A percentile compares a stretch with the other conserved stretches of the same genome.
phyloP scores from a whole-genome alignment of 371 early-diverging fungal genomes.

The Choanephora cucurbitarum region DNA sequence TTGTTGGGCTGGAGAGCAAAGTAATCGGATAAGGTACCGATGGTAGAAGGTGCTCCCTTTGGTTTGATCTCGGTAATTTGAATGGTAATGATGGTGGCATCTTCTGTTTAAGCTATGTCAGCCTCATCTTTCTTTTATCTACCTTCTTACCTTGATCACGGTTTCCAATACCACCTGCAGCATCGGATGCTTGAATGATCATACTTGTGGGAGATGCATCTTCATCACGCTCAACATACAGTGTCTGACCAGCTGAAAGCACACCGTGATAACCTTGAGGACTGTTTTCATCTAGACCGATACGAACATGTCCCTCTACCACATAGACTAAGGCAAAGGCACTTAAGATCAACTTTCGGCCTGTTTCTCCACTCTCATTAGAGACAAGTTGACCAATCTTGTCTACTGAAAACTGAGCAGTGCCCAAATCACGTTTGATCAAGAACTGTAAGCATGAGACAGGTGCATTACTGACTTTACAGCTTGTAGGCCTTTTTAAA shows the following conservation, averaged over 20 bases:
- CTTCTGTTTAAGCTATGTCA: too few species aligned
- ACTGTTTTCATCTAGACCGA: slow-evolving; percentile 51
- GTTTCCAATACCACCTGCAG: slow-evolving; percentile 28
- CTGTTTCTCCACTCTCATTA: slow-evolving; percentile 44
- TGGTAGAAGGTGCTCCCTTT: slow-evolving; percentile 27
- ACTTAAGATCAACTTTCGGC: slow-evolving; percentile 55
- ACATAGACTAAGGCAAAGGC: slow-evolving; percentile 63
- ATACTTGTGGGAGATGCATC: slow-evolving; percentile 64
- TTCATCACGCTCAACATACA: slow-evolving; percentile 65
- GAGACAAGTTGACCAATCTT: slow-evolving; percentile 45
- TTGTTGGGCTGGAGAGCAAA: slow-evolving; percentile 25
- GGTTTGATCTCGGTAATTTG: slow-evolving; percentile 34
- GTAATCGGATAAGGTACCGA: slow-evolving; percentile 26
- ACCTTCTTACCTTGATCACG: slow-evolving; percentile 37
- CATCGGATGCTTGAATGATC: slow-evolving; percentile 40
- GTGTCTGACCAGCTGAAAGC: slow-evolving; percentile 52
- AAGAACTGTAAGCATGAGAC: slow-evolving; percentile 58
- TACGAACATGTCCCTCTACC: slow-evolving; percentile 56
- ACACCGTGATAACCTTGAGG: slow-evolving; percentile 20
- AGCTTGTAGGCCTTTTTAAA: slow-evolving; percentile 36
- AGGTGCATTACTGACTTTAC: slow-evolving; percentile 54
- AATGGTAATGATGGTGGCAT: slow-evolving; percentile 44
- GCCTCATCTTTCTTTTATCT: too few species aligned
- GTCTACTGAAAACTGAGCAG: slow-evolving; percentile 44
- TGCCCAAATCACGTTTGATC: slow-evolving; percentile 50